Conservation (phyloP, 2,329 filamentous ascomycete genomes). For the Fusarium agapanthi region DNA sequence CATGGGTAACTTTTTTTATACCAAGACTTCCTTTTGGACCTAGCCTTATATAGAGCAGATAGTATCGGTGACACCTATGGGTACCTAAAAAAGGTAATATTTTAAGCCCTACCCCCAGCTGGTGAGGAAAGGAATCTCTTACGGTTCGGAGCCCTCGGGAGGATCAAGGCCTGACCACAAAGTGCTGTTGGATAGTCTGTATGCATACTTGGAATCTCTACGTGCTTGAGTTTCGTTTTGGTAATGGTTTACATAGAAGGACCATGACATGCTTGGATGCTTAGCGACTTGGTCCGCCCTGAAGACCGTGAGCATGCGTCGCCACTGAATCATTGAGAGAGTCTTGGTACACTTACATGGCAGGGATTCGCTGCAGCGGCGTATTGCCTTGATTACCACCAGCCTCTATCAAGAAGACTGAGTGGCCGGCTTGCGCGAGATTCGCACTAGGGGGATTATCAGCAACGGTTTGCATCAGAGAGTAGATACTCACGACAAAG, state of each 20-base stretch:
- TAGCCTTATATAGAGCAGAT: too few species aligned
- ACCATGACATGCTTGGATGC: slow-evolving; percentile 52
- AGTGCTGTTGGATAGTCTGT: slow-evolving; percentile 25
- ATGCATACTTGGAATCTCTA: slow-evolving; percentile 35
- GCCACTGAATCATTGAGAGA: too few species aligned
- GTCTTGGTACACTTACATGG: too few species aligned
- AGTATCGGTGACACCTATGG: too few species aligned
- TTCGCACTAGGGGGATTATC: slow-evolving; percentile 46
- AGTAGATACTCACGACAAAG: slow-evolving; percentile 51
- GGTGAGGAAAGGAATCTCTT: fast-evolving
- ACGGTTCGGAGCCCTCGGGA: slow-evolving; percentile 41
- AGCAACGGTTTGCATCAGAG: fast-evolving
- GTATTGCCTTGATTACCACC: slow-evolving; percentile 59
- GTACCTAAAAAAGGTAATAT: too few species aligned
- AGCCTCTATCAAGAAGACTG: slow-evolving; percentile 65
- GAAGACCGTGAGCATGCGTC: too few species aligned
- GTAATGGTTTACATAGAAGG: slow-evolving; percentile 70
- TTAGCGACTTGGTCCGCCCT: slow-evolving; percentile 22
- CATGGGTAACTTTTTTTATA: too few species aligned
- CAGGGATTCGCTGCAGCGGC: slow-evolving; percentile 1
- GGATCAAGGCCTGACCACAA: slow-evolving; percentile 43
- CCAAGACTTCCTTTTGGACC: too few species aligned
- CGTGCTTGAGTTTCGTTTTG: slow-evolving; percentile 34
- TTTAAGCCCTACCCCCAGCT: too few species aligned
- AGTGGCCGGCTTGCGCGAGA: slow-evolving; percentile 63